Evolutionary conservation across 371 early-diverging fungal species (phyloP), one percentile per base, ranked within the genome.

Genomic region (Haplosporangium sp.): DNA sequence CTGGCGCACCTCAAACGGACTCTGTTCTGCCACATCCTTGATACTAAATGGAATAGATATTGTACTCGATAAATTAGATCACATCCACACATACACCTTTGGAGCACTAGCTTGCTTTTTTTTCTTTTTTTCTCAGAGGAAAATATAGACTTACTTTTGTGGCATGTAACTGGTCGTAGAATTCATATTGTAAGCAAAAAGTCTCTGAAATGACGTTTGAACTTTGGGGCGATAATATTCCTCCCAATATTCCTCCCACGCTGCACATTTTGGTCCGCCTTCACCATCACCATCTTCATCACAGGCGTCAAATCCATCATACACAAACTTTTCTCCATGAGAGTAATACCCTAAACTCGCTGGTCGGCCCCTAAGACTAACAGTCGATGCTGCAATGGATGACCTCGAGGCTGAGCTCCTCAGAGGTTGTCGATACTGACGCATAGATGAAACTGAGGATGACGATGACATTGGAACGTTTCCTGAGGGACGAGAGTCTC

Each of bases 171-270:
- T 87, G 4, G 86, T 83, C 2, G 97, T 95, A 42, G 93, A 93
- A 74, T 94, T 95, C 90, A 98, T 96, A 63, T 92, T 94, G 68
- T 86, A 92, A 0, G 94, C 92, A 84, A 96, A 96, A 17, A 96
- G 72, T 13, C 84, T 73, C 44, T 90, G 91, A 34, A 97, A 88
- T 0, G 93, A 89, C 0, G 96, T 95, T 60, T 92, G 89, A 47
- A 88, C 79, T 35, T 87, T 84, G 13, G 94, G 94, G 13, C 88
- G 85, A 77, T 95, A 95, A 72, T 94, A 94, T 69, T 95, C 95
- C 2, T 87, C 86, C 94, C 94, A 95, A 65, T 93, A 93, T 15
- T 88, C 89, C 2, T 68, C 69, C 81, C 74, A 74, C 1, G 37
- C 55, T 27, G 8, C n/a, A 20, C 34, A 6, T 1, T 52, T 27